phyloP scores from a whole-genome alignment of 306 rosid species.

The Pachyrhizus erosus region DNA sequence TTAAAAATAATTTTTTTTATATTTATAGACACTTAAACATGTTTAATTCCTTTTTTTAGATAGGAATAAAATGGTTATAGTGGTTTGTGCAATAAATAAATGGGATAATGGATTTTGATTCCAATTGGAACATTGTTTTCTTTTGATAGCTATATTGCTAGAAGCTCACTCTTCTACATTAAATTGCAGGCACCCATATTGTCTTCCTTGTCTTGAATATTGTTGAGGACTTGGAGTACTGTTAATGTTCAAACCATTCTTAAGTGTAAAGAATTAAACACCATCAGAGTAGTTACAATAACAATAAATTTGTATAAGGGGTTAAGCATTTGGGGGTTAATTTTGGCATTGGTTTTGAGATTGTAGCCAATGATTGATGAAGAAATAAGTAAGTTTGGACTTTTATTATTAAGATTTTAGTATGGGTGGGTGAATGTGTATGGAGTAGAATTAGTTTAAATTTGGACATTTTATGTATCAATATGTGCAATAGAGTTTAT shows the following conservation, averaged over 20 bases:
- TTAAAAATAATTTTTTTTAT: no score
- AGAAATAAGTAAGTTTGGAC: no score
- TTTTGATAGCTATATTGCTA: background rate
- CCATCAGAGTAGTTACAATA: background rate
- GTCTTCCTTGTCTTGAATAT: constrained; percentile 38
- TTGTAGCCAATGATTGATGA: no score
- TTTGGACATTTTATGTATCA: no score
- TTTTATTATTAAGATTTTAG: no score
- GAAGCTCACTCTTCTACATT: background rate
- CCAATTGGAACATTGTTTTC: background rate
- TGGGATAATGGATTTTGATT: background rate
- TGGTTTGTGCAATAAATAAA: background rate
- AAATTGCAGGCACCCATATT: constrained; percentile 41
- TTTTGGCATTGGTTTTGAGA: no score
- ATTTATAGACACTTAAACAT: no score
- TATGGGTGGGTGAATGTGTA: no score
- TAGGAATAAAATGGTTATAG: background rate
- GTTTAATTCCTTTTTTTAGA: background rate
- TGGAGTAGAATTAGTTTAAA: no score
- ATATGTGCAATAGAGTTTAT: no score
- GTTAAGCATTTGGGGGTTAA: no score
- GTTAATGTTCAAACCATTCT: constrained; percentile 43
- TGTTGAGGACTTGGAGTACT: constrained; percentile 39
- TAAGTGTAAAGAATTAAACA: constrained; percentile 20
- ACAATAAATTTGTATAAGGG: background rate